phyloP scores from a whole-genome alignment of 1,284 basidiomycete genomes.

The Trichosporon sp. region DNA sequence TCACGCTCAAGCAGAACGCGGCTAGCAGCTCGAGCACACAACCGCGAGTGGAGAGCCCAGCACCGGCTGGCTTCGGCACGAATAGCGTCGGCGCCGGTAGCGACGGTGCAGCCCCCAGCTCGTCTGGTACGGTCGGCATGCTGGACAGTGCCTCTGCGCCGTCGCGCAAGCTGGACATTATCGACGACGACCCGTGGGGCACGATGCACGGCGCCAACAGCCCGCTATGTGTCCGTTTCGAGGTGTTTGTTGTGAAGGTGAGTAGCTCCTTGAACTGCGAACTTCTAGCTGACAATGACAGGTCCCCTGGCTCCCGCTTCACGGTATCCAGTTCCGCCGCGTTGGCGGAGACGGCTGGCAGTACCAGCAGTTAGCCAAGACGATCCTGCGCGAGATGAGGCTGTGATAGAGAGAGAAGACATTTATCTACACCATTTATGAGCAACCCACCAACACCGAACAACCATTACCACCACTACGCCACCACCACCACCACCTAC shows the following conservation, averaged over 20 bases:
- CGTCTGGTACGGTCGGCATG: slow-evolving; percentile 17
- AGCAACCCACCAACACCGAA: not conserved
- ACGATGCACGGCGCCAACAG: slow-evolving; percentile 50
- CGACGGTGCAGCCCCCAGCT: not conserved
- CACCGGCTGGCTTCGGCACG: not conserved
- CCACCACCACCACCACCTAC: too few relatives aligned
- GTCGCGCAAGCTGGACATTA: slow-evolving; percentile 56
- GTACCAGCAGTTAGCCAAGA: slow-evolving; percentile 91
- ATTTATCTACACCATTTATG: too few relatives aligned
- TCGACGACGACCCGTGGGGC: slow-evolving; percentile 52
- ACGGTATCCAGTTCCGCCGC: slow-evolving; percentile 92
- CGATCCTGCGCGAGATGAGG: slow-evolving; percentile 88
- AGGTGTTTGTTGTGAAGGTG: slow-evolving; percentile 91
- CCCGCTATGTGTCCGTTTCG: slow-evolving; percentile 79
- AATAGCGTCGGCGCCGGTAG: not conserved
- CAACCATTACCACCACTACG: not conserved
- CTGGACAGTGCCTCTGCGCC: slow-evolving; percentile 7
- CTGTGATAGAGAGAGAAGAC: slow-evolving; percentile 50
- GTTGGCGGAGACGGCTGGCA: slow-evolving; percentile 93
- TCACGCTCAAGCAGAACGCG: slow-evolving; percentile 6
- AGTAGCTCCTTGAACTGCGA: slow-evolving; percentile 28
- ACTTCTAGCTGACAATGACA: slow-evolving; percentile 40
- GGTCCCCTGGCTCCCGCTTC: slow-evolving; percentile 88
- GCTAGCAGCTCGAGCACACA: not conserved
- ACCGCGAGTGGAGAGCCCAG: not conserved